A percentile compares a stretch with the other conserved stretches of the same genome.
Evolutionary conservation across 176 grass and related monocot genomes (phyloP).

Genomic region (Leersia perrieri): DNA sequence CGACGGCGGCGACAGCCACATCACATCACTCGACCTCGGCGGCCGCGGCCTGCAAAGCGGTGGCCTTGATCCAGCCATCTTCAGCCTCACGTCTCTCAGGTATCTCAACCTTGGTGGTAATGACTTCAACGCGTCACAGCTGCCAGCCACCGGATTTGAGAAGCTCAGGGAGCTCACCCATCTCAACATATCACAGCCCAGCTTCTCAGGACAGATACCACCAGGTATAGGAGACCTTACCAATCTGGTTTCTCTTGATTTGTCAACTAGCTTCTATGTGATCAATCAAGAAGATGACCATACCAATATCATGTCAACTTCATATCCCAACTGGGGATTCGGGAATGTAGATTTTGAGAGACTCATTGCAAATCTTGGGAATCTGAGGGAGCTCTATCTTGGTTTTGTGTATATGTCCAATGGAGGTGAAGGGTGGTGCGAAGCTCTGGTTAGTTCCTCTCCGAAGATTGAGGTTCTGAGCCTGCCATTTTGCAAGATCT

Average conservation of each 20-base stretch:
- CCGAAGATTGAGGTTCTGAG: conserved; percentile 32
- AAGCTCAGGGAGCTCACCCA: conserved; percentile 33
- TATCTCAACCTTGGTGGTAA: conserved; percentile 43
- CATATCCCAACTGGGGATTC: neutral
- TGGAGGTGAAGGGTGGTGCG: conserved; percentile 16
- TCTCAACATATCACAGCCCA: neutral
- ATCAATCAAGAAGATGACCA: neutral
- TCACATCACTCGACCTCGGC: conserved; percentile 41
- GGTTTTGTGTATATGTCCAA: conserved; percentile 41
- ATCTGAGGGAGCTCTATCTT: conserved; percentile 32
- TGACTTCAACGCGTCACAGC: conserved; percentile 1
- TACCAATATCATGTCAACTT: neutral
- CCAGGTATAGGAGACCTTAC: neutral
- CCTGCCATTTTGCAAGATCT: conserved; percentile 20
- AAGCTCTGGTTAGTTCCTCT: neutral
- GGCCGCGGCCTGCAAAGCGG: neutral
- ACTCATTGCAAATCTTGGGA: conserved; percentile 28
- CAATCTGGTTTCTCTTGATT: neutral
- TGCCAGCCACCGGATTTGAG: conserved; percentile 34
- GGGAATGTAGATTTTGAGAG: neutral
- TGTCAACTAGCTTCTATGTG: rapidly evolving
- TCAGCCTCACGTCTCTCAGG: conserved; percentile 40
- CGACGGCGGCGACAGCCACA: no score
- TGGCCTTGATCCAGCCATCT: neutral
- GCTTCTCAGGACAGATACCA: neutral